A percentile compares a stretch with the other conserved stretches of the same genome.
Conservation (phyloP, 169 alveolate species). For the Eimeria acervulina region DNA sequence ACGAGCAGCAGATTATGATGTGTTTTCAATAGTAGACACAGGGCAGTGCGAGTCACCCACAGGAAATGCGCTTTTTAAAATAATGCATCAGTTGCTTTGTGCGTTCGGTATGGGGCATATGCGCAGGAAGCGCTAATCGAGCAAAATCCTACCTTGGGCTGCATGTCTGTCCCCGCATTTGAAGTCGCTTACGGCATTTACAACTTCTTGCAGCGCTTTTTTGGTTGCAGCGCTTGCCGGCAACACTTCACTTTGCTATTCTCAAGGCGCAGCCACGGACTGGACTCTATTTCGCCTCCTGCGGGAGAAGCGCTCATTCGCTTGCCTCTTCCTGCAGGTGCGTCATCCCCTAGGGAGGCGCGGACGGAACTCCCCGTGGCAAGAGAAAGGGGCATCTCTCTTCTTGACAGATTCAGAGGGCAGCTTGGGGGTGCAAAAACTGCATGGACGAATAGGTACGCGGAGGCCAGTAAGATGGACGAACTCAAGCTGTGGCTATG, state of each 20-base stretch:
- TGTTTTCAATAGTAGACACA: neutral
- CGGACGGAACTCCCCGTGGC: neutral
- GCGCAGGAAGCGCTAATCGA: slow-evolving; percentile 59
- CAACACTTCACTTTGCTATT: slow-evolving; percentile 34
- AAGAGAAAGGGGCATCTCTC: neutral
- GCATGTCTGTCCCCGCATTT: slow-evolving; percentile 55
- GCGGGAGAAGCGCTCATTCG: slow-evolving; percentile 6
- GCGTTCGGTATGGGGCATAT: neutral
- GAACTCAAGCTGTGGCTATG: slow-evolving; percentile 77
- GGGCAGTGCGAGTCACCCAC: neutral
- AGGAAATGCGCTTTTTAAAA: neutral
- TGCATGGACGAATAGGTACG: neutral
- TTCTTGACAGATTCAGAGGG: slow-evolving; percentile 20
- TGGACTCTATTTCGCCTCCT: slow-evolving; percentile 28
- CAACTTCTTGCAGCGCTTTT: slow-evolving; percentile 53
- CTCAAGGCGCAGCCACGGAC: slow-evolving; percentile 32
- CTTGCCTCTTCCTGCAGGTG: neutral
- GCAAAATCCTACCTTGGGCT: slow-evolving; percentile 14
- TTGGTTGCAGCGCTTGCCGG: slow-evolving; percentile 53
- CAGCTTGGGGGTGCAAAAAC: neutral
- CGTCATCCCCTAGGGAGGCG: neutral
- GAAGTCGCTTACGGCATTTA: slow-evolving; percentile 42
- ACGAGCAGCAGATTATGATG: neutral
- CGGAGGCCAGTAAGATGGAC: slow-evolving; percentile 34
- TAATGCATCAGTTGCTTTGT: neutral